Evolutionary conservation across 495 filamentous ascomycete species (phyloP), one percentile per base, ranked within the genome.

Genomic region (Hapsidospora chrysogenum): DNA sequence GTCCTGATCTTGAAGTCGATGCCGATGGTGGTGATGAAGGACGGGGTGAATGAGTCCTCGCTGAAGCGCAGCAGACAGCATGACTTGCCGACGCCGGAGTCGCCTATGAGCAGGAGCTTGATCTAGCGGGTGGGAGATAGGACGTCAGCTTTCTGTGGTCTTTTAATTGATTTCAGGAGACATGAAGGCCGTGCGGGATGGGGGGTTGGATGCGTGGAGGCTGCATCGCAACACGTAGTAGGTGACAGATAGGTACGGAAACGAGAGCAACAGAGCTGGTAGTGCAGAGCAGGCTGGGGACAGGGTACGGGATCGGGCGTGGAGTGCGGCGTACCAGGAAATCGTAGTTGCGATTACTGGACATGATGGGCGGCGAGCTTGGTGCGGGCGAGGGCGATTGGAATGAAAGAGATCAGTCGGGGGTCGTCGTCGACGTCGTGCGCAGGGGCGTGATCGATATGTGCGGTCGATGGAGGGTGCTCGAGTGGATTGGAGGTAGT

Each of bases 1-100:
- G 89, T 97, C 31, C 89, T 74, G 47, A 97, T 97, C 68, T 97
- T 97, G 66, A 97, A 97, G 58, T 99, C 89, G 63, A 99, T 99
- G 38, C 89, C 89, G 58, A 99, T 96, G 33, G 89, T 97, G 18
- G 89, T 96, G 64, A 97, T 97, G 66, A 96, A 97, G 41, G 85
- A 94, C 22, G 89, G 89, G 20, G 78, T 97, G 63, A 97, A 97
- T 9, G 85, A 93, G 63, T 97, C 89, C 63, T 97, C 89, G 56
- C 85, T 94, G 65, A 97, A 97, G 48, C 89, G 83, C 43, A 97
- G 68, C 49, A 97, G 72, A 61, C 89, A 97, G 70, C 89, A 97
- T 41, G 89, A 96, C 61, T 97, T 97, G 45, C 89, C 89, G 8
- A 96, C 89, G 40, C 89, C 89, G 11, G 85, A 94, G 64, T 97